Conservation (phyloP, 495 filamentous ascomycete genomes). For the Talaromyces nanjingensis region DNA sequence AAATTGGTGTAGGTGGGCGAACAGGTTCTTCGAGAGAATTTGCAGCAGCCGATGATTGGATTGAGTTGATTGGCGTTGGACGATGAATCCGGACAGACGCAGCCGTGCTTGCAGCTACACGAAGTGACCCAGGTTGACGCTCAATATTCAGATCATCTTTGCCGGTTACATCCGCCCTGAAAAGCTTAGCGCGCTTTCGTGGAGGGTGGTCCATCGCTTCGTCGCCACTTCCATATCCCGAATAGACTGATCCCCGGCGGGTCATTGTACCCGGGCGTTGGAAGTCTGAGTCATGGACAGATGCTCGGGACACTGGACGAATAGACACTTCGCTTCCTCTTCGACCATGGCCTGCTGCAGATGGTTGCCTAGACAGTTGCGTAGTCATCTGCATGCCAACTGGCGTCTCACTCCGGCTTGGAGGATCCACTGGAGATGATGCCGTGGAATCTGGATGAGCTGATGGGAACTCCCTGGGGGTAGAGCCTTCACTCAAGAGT, state of each 20-base stretch:
- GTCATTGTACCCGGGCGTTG: conserved; percentile 22
- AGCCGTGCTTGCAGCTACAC: conserved; percentile 80
- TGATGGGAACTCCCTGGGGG: conserved; percentile 32
- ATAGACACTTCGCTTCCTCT: conserved; percentile 26
- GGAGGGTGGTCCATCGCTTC: conserved; percentile 56
- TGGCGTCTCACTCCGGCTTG: conserved; percentile 34
- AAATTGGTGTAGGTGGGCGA: conserved; percentile 76
- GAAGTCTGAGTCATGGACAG: conserved; percentile 33
- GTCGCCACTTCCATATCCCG: conserved; percentile 63
- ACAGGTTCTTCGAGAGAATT: conserved; percentile 66
- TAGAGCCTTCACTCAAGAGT: conserved; percentile 39
- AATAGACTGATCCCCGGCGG: conserved; percentile 35
- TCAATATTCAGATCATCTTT: conserved; percentile 61
- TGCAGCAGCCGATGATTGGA: conserved; percentile 30
- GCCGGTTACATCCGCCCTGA: conserved; percentile 58
- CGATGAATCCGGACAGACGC: conserved; percentile 82
- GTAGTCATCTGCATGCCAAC: conserved; percentile 22
- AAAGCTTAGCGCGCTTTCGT: conserved; percentile 66
- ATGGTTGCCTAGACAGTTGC: conserved; percentile 14
- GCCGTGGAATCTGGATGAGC: conserved; percentile 25
- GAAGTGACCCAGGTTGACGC: conserved; percentile 66
- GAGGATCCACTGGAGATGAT: conserved; percentile 24
- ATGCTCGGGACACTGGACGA: conserved; percentile 43
- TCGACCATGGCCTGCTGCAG: conserved; percentile 9
- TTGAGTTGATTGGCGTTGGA: conserved; percentile 57